These are phyloP conservation scores for Penium margaritaceum DNA, from an alignment of 139 green algal species.

Conservation along the genomic window DNA sequence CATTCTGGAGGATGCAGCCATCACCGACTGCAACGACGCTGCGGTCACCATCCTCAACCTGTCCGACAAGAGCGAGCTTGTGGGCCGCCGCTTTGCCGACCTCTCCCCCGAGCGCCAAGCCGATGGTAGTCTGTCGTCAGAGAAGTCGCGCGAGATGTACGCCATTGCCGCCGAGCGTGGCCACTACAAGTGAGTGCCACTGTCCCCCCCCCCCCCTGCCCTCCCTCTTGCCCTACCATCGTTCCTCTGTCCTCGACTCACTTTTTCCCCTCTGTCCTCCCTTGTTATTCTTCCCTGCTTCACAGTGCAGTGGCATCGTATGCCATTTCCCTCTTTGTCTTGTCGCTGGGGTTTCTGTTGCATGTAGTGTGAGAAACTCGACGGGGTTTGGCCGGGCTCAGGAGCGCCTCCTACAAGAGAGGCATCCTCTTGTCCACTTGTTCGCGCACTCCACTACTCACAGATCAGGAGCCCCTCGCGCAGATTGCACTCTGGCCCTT, in stretches of 20 bases:
- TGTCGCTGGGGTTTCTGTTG: too few species aligned
- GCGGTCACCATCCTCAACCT: not conserved
- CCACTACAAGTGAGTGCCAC: constrained; percentile 4
- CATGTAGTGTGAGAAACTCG: not conserved
- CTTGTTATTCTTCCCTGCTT: not conserved
- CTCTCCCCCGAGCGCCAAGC: constrained; percentile 13
- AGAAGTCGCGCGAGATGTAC: not conserved
- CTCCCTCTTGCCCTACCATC: too few species aligned
- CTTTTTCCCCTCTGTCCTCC: too few species aligned
- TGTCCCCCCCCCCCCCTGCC: not conserved
- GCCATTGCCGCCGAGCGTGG: not conserved
- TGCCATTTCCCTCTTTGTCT: too few species aligned
- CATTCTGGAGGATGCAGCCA: constrained; percentile 2
- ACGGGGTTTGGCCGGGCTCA: not conserved
- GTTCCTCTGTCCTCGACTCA: too few species aligned
- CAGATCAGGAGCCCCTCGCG: too few species aligned
- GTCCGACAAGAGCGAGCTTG: constrained; percentile 1
- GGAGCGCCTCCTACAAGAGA: not conserved
- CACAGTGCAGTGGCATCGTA: too few species aligned
- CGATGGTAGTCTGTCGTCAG: constrained; percentile 1
- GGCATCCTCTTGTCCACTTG: not conserved
- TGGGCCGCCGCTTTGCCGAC: not conserved
- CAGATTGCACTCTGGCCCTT: too few species aligned
- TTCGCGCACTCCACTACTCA: not conserved
- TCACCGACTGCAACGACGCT: constrained; percentile 34